These are phyloP conservation scores for Ceriops zippeliana DNA, from an alignment of 345 rosid genomes.

Conservation along the genomic window DNA sequence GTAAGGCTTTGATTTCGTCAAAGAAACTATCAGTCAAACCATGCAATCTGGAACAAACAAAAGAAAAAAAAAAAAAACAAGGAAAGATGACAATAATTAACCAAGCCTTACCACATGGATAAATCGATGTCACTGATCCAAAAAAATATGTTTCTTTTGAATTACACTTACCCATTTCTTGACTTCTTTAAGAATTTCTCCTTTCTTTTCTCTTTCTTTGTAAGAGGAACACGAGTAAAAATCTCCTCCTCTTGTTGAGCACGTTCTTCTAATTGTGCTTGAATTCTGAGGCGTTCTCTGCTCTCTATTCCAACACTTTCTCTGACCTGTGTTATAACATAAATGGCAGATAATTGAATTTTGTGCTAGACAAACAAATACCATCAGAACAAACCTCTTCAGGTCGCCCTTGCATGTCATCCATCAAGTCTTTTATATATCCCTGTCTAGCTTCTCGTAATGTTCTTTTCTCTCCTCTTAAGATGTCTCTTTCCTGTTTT, in stretches of 20 bases:
- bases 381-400: constrained; percentile 56
- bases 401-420: constrained; percentile 79
- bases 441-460: constrained; percentile 50
- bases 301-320: constrained; percentile 68
- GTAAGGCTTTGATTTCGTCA: constrained; percentile 64
- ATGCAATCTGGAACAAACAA: constrained; percentile 52
- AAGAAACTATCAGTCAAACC: constrained; percentile 67
- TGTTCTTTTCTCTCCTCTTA: constrained; percentile 64
- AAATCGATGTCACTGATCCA: background rate
- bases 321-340: constrained; percentile 47
- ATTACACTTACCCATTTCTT: constrained; percentile 62
- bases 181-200: constrained; percentile 72
- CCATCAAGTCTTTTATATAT: constrained; percentile 62
- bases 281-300: constrained; percentile 54
- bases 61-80: constrained; percentile 14
- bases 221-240: constrained; percentile 66
- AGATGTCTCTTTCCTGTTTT: constrained; percentile 61
- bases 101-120: constrained; percentile 3
- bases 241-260: constrained; percentile 71
- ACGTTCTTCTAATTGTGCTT: constrained; percentile 59
- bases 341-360: constrained; percentile 7
- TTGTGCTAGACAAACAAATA: background rate
- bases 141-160: background rate
- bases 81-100: background rate
- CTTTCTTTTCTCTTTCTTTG: constrained; percentile 65